These are phyloP conservation scores for Trichoderma sp. DNA, from an alignment of 2,329 filamentous ascomycete species.

Conservation along the genomic window DNA sequence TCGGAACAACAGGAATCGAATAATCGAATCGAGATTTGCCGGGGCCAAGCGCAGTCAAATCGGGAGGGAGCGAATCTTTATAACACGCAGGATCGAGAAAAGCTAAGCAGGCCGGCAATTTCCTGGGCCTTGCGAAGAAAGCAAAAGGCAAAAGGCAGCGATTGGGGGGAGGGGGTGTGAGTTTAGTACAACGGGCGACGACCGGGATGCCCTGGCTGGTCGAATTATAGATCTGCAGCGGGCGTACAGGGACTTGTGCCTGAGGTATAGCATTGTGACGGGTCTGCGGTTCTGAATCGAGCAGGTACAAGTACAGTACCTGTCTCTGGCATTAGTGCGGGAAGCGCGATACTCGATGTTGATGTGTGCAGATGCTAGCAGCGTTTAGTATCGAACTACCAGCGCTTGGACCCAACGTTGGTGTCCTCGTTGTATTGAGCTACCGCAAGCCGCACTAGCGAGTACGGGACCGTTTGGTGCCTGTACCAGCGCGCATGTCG, in stretches of 20 bases:
- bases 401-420: not conserved
- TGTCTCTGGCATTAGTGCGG: not conserved
- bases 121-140: not conserved
- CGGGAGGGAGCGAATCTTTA: slow-evolving; percentile 8
- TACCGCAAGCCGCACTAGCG: not conserved
- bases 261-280: not conserved
- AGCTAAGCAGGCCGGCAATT: slow-evolving; percentile 3
- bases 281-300: not conserved
- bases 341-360: not conserved
- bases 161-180: not conserved
- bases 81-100: not conserved
- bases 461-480: not conserved
- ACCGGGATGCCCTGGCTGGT: not conserved
- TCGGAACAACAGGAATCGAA: not conserved
- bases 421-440: not conserved
- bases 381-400: not conserved
- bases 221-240: not conserved
- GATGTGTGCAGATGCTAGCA: not conserved
- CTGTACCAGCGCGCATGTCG: not conserved
- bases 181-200: not conserved
- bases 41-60: not conserved
- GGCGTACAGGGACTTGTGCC: not conserved
- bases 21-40: not conserved
- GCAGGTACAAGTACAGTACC: not conserved
- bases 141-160: not conserved